Percentiles rank a stretch among this genome's conserved stretches.
Conservation (phyloP, 495 filamentous ascomycete species). For the Pyrenula massariospora region DNA sequence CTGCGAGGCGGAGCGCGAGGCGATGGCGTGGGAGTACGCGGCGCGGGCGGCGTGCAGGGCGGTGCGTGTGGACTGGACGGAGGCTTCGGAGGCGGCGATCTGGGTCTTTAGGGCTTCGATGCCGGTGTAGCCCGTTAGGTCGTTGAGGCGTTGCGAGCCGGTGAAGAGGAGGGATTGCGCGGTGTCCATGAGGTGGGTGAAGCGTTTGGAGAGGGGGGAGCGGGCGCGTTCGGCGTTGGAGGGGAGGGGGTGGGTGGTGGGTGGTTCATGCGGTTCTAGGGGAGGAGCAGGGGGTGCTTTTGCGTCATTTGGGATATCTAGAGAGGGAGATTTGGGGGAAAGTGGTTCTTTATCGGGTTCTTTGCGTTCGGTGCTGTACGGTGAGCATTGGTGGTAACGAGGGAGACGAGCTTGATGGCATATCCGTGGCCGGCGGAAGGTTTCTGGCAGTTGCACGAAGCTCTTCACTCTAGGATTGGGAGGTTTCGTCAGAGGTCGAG, state of each 20-base stretch:
- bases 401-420: not conserved
- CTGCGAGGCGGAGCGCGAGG: constrained; percentile 72
- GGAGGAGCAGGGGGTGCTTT: too few relatives aligned
- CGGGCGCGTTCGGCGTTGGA: constrained; percentile 65
- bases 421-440: not conserved
- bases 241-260: constrained; percentile 37
- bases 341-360: not conserved
- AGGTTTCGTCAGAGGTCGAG: not conserved
- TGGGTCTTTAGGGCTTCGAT: constrained; percentile 76
- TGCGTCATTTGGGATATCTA: too few relatives aligned
- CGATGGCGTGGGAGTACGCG: constrained; percentile 65
- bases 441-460: not conserved
- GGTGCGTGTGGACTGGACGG: constrained; percentile 48
- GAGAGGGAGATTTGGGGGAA: not conserved
- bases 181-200: constrained; percentile 75
- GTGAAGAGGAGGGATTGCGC: constrained; percentile 73
- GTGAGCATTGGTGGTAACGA: not conserved
- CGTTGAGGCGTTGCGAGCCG: constrained; percentile 80
- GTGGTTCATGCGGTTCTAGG: too few relatives aligned
- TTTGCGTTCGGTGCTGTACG: not conserved
- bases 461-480: not conserved
- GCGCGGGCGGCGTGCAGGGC: constrained; percentile 60
- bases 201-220: constrained; percentile 58
- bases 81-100: constrained; percentile 60
- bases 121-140: constrained; percentile 84